Conservation (phyloP, 192 early-diverging fungal species). For the Anaeromyces robustus region DNA sequence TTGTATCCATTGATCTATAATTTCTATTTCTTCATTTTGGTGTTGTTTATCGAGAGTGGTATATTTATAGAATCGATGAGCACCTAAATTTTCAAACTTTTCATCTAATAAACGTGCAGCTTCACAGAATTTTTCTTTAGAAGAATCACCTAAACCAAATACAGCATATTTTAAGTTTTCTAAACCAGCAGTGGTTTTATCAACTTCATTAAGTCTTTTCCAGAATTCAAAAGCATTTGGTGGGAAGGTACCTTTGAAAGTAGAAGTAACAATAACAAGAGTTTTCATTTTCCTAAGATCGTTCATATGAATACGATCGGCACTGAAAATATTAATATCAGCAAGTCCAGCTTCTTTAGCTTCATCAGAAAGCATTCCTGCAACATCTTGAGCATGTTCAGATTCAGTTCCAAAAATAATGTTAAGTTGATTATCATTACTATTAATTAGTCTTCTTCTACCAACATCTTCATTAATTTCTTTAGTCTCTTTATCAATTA, state of each 20-base stretch:
- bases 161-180: conserved; percentile 58
- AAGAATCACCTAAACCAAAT: conserved; percentile 73
- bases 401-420: not conserved
- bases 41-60: not conserved
- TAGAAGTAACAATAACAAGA: conserved; percentile 63
- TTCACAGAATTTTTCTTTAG: not conserved
- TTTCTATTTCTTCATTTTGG: not conserved
- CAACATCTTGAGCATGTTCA: not conserved
- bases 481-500: not conserved
- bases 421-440: not conserved
- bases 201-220: conserved; percentile 50
- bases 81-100: not conserved
- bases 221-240: conserved; percentile 78
- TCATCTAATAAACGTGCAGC: not conserved
- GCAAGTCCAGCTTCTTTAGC: conserved; percentile 34
- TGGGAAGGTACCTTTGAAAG: conserved; percentile 93
- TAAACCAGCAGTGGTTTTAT: conserved; percentile 31
- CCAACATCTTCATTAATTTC: not conserved
- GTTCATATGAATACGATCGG: conserved; percentile 28
- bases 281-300: conserved; percentile 63
- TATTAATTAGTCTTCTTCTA: not conserved
- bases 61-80: not conserved
- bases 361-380: not conserved
- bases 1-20: not conserved
- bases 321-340: not conserved